Conservation (phyloP, 768 basidiomycete species). For the Lentinula sp. region DNA sequence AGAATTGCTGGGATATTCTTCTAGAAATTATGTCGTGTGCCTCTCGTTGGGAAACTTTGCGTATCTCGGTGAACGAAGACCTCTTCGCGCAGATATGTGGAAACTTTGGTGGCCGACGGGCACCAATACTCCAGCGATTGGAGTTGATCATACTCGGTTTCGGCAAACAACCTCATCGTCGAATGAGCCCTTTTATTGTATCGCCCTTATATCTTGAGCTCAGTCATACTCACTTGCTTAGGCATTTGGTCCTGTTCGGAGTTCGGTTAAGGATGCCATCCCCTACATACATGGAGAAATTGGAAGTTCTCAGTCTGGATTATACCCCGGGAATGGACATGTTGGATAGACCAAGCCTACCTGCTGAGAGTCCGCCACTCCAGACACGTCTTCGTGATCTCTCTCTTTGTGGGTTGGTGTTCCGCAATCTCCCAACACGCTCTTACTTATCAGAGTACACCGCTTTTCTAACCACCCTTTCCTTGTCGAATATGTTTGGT, state of each 20-base stretch:
- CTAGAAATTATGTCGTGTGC: background rate
- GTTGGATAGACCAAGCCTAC: background rate
- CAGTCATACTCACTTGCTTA: background rate
- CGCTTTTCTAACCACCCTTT: background rate
- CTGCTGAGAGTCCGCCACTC: background rate
- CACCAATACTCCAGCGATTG: background rate
- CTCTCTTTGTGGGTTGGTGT: background rate
- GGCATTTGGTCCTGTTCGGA: background rate
- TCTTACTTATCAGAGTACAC: slow-evolving; percentile 2
- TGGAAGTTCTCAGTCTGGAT: background rate
- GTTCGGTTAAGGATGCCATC: background rate
- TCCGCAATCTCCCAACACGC: background rate
- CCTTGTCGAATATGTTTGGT: background rate
- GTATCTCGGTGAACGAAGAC: background rate
- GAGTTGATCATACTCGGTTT: background rate
- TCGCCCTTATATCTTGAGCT: background rate
- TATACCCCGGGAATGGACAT: background rate
- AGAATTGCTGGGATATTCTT: background rate
- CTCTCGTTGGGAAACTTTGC: background rate
- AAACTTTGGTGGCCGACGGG: background rate
- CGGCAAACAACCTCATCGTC: background rate
- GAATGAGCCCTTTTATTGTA: background rate
- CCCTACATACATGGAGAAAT: background rate
- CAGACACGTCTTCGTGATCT: background rate
- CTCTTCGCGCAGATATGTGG: background rate